Evolutionary conservation across 805 yeast species (phyloP), one percentile per base, ranked within the genome.

Genomic region (Wickerhamomyces ciferrii): DNA sequence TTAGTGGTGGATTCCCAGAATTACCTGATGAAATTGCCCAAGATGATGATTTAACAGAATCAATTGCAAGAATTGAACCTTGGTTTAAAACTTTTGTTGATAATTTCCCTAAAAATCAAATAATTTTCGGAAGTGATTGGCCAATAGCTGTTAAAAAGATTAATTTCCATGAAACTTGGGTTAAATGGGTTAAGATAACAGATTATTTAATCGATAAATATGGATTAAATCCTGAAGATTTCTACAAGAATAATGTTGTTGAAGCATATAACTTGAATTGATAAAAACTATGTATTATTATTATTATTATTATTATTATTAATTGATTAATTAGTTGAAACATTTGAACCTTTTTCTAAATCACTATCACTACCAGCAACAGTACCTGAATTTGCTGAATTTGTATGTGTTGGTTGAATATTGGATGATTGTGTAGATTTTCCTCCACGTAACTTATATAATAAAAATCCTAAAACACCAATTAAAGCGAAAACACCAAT

Each of bases 81-180:
- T 69, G 71, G 68, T 52, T 67, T 25, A 42, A 60, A 31, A 56
- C 59, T 4, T 58, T 62, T 37, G 49, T 56, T 20, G 61, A 61
- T 1, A 15, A 35, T n/a, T 67, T 60, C 60, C 74, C 71, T 35
- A 50, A 48, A 5, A 56, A 61, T 4, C 50, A 59, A 10, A 51
- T 68, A 11, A 59, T 72, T 13, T 72, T 69, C 67, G 76, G 74
- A 4, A 68, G 73, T 48, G 74, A 72, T 49, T 72, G 75, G 75
- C 77, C 77, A 3, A 72, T 72, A 6, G 66, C 70, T 5, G 23
- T 62, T 41, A 43, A 47, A 4, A 53, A 55, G 14, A 40, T 27
- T 4, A 43, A 42, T 1, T 42, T 41, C 14, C 15, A 27, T 4
- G 14, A 27, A 4, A 47, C 59, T 2, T 56, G 55, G 44, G 23